Percentiles rank a stretch among this genome's conserved stretches.
Evolutionary conservation across 202 grass and related monocot genomes (phyloP).

Genomic region (Brachypodium distachyon): DNA sequence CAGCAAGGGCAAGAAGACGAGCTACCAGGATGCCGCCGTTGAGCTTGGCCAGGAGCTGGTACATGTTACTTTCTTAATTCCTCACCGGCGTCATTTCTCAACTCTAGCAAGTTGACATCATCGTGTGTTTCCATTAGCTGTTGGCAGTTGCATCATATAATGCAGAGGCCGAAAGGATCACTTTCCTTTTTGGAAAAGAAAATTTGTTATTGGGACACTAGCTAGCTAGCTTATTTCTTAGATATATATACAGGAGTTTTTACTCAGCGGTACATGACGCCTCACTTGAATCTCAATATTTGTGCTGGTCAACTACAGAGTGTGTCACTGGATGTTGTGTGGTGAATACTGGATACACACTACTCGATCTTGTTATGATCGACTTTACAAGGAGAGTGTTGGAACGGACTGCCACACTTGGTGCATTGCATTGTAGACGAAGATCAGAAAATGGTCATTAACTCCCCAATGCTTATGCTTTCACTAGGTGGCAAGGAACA

Average conservation of each 20-base stretch:
- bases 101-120: background rate
- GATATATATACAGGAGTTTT: too few relatives aligned
- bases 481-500: slow-evolving; percentile 60
- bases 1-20: slow-evolving; percentile 81
- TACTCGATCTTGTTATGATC: background rate
- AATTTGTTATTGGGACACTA: too few relatives aligned
- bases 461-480: background rate
- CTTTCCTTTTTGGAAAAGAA: too few relatives aligned
- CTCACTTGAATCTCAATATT: background rate
- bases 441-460: background rate
- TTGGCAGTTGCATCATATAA: too few relatives aligned
- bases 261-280: too few relatives aligned
- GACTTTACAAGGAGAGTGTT: background rate
- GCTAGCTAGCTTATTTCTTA: background rate
- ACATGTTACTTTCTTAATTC: background rate
- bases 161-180: too few relatives aligned
- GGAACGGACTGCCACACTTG: too few relatives aligned
- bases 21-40: slow-evolving; percentile 84
- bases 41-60: slow-evolving; percentile 75
- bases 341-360: background rate
- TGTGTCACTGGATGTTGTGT: background rate
- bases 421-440: background rate
- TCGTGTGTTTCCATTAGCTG: background rate
- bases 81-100: background rate
- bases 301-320: too few relatives aligned